Base-by-base conservation (phyloP, 139 green algal genomes). In the Monoraphidium neglectum region DNA sequence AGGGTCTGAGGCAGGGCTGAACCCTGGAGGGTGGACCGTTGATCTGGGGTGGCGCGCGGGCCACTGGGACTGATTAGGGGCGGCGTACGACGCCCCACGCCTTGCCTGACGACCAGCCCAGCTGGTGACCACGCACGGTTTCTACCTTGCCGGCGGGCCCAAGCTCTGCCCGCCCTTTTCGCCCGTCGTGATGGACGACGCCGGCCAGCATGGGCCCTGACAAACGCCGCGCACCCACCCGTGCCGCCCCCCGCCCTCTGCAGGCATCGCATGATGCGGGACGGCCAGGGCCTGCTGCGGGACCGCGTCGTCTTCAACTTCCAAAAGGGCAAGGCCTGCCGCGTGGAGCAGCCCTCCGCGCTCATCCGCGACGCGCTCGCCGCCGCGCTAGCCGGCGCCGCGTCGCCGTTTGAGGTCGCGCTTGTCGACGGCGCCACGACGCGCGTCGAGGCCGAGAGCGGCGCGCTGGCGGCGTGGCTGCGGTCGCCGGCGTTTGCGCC, bases 251-350 rank as follows among this genome's bases (percentile, higher is more conserved):
- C 28, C 4, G 21, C 61, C 23, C 61, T 6, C 32, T 4, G 4
- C 71, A 86, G 81, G 76, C 82, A 77, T 75, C 86, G 86, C 77
- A 70, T 90, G 37, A n/a, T 80, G 4, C 87, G 87, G 37, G 82
- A 90, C 37, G 82, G 74, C 2, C 70, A 49, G 0, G 72, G 46
- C 26, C 80, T 84, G 70, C 84, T 86, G 65, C 70, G 72, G 4
- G 66, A 82, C 24, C 60, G 69, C 21, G 74, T 89, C 1, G 65
- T 79, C 4, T 82, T 86, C 74, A 78, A 62, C 46, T 57, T 89
- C 46, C 84, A 89, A 40, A 84, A 84, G 37, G 78, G 77, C 46
- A 86, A 86, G 51, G 72, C 62, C 36, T 63, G 47, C 13, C 61
- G 62, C 33, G 54, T 76, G 8, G 67, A 81, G 68, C 68, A 76